Evolutionary conservation across 164 flowering plant genomes (phyloP).

Genomic region (Echeveria elegans): DNA sequence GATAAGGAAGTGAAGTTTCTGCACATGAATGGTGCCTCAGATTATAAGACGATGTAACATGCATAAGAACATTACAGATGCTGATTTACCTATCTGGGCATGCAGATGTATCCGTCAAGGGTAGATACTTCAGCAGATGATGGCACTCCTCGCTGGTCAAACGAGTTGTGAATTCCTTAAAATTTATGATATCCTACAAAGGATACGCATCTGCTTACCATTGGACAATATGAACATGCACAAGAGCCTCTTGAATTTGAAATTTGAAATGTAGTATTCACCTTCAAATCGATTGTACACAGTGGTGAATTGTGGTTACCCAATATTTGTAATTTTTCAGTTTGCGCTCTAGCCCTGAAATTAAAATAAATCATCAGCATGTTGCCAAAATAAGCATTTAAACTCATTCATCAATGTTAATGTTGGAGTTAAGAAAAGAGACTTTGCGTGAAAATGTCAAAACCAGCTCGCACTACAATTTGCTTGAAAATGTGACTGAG

Average conservation of each 20-base stretch:
- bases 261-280: conserved; percentile 1
- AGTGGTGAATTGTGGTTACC: conserved; percentile 5
- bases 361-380: neutral
- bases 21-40: too few species aligned
- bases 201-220: too few species aligned
- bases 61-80: conserved; percentile 3
- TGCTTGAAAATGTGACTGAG: neutral
- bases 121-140: conserved; percentile 57
- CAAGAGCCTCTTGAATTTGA: neutral
- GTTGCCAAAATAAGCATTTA: neutral
- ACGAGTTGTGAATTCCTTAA: conserved; percentile 45
- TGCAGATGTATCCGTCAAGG: conserved; percentile 43
- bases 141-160: conserved; percentile 70
- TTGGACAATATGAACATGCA: too few species aligned
- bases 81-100: conserved; percentile 48
- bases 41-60: conserved; percentile 5
- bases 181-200: conserved; percentile 63
- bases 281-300: conserved; percentile 6
- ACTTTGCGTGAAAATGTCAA: neutral
- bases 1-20: neutral
- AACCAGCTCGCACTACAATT: neutral
- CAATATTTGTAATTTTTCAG: conserved; percentile 7
- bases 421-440: neutral
- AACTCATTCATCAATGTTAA: neutral
- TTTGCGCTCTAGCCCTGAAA: conserved; percentile 6